Conservation (phyloP, 208 protist genomes). For the Balamuthia mandrillaris region DNA sequence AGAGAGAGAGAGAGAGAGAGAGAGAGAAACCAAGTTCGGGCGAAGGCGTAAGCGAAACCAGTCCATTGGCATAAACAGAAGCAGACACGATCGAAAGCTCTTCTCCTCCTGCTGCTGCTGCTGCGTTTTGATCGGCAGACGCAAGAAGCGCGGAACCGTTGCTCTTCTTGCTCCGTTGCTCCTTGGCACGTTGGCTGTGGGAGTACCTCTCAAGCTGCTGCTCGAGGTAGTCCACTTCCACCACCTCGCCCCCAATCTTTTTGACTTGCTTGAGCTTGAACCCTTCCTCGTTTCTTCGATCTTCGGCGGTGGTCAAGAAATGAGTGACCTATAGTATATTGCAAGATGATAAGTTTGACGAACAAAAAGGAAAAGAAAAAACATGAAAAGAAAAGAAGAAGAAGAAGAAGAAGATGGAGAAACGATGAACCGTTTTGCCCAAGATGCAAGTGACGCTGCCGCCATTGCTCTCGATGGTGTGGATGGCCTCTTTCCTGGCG, state of each 20-base stretch:
- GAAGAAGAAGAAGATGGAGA: background rate
- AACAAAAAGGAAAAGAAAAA: background rate
- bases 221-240: background rate
- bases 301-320: background rate
- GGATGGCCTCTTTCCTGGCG: background rate
- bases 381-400: background rate
- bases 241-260: background rate
- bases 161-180: too few species aligned
- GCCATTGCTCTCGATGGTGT: background rate
- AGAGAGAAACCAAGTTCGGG: too few species aligned
- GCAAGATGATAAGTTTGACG: background rate
- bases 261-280: conserved; percentile 4
- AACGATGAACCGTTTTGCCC: background rate
- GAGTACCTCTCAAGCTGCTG: background rate
- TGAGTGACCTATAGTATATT: conserved; percentile 20
- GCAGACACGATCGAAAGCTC: too few species aligned
- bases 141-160: too few species aligned
- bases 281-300: background rate
- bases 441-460: conserved; percentile 24
- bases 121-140: too few species aligned
- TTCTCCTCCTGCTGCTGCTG: too few species aligned
- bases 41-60: too few species aligned
- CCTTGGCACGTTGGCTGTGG: background rate
- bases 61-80: too few species aligned
- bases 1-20: background rate